A percentile compares a stretch with the other conserved stretches of the same genome.
Evolutionary conservation across 1,284 basidiomycete genomes (phyloP).

Genomic region (Cryptococcus wingfieldii): DNA sequence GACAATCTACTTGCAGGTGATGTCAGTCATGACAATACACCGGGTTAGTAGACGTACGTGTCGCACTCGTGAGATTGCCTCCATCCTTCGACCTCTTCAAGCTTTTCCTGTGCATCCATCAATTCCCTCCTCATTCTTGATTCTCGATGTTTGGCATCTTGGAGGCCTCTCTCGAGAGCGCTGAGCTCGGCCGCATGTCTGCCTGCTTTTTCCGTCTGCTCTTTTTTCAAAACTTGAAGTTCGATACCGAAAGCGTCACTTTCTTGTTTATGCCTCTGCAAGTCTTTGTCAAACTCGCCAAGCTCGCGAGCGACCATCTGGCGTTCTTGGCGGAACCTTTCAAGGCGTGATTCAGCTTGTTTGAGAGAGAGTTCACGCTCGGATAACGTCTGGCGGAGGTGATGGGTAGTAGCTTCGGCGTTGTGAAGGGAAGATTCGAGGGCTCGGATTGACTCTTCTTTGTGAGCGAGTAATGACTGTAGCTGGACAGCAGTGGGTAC

Average conservation of each 20-base stretch:
- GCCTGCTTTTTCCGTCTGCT: slow-evolving; percentile 6
- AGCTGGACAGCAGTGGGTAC: slow-evolving; percentile 5
- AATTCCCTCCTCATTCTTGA: slow-evolving; percentile 11
- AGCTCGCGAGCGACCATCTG: slow-evolving; percentile 26
- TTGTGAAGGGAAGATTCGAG: slow-evolving; percentile 16
- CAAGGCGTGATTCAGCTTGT: slow-evolving; percentile 16
- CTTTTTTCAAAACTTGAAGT: slow-evolving; percentile 56
- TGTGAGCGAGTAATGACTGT: slow-evolving; percentile 19
- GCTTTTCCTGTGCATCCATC: slow-evolving; percentile 12
- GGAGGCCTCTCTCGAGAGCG: slow-evolving; percentile 11
- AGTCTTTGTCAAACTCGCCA: slow-evolving; percentile 31
- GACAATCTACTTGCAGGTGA: slow-evolving; percentile 3
- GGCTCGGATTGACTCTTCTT: slow-evolving; percentile 12
- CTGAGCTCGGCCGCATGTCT: background rate
- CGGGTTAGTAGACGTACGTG: slow-evolving; percentile 11
- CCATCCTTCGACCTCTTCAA: slow-evolving; percentile 15
- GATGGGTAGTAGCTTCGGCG: slow-evolving; percentile 6
- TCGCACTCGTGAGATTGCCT: slow-evolving; percentile 13
- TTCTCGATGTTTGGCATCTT: slow-evolving; percentile 13
- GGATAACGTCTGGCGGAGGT: slow-evolving; percentile 14
- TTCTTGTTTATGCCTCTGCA: slow-evolving; percentile 52
- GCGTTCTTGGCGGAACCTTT: slow-evolving; percentile 17
- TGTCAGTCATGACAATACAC: background rate
- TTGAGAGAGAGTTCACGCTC: slow-evolving; percentile 12
- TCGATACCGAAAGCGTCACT: slow-evolving; percentile 53